These are phyloP conservation scores for Vitis riparia DNA, from an alignment of 164 flowering plant species.

Conservation along the genomic window DNA sequence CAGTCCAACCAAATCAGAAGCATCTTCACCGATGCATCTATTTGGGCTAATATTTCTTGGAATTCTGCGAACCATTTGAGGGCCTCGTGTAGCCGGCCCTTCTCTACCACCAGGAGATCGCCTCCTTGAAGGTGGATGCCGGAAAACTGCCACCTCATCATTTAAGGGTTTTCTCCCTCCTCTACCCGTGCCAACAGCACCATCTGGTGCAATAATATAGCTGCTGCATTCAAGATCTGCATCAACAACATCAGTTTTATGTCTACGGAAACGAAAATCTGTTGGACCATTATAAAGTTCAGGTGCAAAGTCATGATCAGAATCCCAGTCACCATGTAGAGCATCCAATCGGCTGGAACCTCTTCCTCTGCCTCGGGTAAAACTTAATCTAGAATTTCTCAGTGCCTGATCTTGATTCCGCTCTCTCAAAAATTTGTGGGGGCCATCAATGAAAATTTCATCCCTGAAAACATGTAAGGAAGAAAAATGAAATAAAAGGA, in stretches of 20 bases:
- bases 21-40: constrained; percentile 35
- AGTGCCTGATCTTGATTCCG: constrained; percentile 43
- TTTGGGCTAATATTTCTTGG: constrained; percentile 50
- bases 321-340: constrained; percentile 34
- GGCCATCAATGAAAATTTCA: constrained; percentile 32
- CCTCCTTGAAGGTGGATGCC: constrained; percentile 45
- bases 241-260: constrained; percentile 30
- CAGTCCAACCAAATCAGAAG: constrained; percentile 37
- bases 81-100: constrained; percentile 33
- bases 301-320: constrained; percentile 37
- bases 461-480: constrained; percentile 41
- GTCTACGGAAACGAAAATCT: constrained; percentile 34
- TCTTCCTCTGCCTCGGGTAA: constrained; percentile 47
- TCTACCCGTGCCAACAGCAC: constrained; percentile 35
- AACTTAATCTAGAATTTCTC: constrained; percentile 40
- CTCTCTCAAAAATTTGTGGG: constrained; percentile 39
- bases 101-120: constrained; percentile 51
- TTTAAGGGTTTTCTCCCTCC: constrained; percentile 44
- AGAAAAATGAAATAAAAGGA: constrained; percentile 3
- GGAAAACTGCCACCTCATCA: constrained; percentile 35
- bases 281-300: constrained; percentile 31
- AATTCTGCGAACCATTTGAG: constrained; percentile 40
- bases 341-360: constrained; percentile 28
- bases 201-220: constrained; percentile 33
- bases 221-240: constrained; percentile 29